Evolutionary conservation across 225 moss, liverwort and hornwort genomes (phyloP).

Genomic region (Neckera pumila): DNA sequence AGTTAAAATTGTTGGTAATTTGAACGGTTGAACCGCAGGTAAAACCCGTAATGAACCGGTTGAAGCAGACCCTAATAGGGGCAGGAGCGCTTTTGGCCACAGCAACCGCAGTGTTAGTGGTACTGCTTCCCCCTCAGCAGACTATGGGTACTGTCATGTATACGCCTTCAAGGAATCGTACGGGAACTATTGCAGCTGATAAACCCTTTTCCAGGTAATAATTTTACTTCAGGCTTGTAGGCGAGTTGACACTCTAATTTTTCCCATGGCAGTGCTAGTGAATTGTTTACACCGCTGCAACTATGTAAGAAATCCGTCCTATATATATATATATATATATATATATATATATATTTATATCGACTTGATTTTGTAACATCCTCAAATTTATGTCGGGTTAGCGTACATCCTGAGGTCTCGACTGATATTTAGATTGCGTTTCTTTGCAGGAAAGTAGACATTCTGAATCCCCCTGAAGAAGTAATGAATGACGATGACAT

Average conservation of each 20-base stretch:
- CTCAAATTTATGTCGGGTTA: not conserved
- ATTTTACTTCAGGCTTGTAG: not conserved
- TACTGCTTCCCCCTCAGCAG: constrained; percentile 34
- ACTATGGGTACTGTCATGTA: constrained; percentile 17
- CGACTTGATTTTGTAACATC: not conserved
- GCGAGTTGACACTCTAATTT: not conserved
- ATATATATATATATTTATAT: too few relatives aligned
- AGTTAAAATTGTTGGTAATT: not conserved
- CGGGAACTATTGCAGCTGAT: constrained; percentile 20
- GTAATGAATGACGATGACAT: constrained; percentile 51
- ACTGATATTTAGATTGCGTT: not conserved
- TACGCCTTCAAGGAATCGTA: constrained; percentile 24
- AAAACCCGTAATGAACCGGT: constrained; percentile 55
- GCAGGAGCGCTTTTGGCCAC: constrained; percentile 44
- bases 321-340: too few relatives aligned
- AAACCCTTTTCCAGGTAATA: constrained; percentile 13
- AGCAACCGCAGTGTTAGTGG: constrained; percentile 30
- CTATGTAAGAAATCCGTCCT: not conserved
- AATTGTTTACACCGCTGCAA: not conserved
- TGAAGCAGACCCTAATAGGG: constrained; percentile 55
- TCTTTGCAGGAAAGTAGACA: constrained; percentile 33
- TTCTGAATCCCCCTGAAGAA: constrained; percentile 49
- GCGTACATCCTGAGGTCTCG: not conserved
- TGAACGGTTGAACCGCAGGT: constrained; percentile 21
- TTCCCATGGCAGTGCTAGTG: not conserved